Percentiles rank a stretch among this genome's conserved stretches.
Conservation (phyloP, 371 early-diverging fungal genomes). For the Syncephalastrum sp. region DNA sequence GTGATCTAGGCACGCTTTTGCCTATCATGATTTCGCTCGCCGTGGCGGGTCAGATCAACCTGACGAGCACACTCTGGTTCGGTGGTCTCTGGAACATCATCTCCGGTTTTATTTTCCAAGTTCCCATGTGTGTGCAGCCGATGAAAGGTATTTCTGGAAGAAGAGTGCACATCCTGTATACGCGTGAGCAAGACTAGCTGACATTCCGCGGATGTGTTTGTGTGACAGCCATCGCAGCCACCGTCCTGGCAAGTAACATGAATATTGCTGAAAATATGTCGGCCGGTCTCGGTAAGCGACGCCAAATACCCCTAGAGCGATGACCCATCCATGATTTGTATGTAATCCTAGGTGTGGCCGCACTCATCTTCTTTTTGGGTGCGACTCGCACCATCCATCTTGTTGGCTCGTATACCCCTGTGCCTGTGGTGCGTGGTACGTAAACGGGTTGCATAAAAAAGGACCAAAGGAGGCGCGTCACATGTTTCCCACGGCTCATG, state of each 20-base stretch:
- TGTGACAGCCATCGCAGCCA: slow-evolving; percentile 75
- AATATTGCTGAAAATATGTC: slow-evolving; percentile 70
- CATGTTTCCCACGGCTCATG: background rate
- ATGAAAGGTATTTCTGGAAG: slow-evolving; percentile 68
- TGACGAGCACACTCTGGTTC: slow-evolving; percentile 83
- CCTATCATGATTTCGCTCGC: slow-evolving; percentile 86
- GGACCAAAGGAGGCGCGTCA: background rate
- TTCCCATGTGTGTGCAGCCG: slow-evolving; percentile 87
- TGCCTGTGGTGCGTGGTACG: slow-evolving; percentile 74
- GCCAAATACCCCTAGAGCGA: background rate
- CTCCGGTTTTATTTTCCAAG: slow-evolving; percentile 73
- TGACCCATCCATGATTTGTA: background rate
- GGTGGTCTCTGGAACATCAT: slow-evolving; percentile 88
- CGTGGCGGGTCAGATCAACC: slow-evolving; percentile 69
- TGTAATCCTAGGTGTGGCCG: slow-evolving; percentile 55
- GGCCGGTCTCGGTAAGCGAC: slow-evolving; percentile 59
- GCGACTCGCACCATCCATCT: slow-evolving; percentile 70
- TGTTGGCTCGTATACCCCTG: slow-evolving; percentile 73
- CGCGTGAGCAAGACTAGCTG: background rate
- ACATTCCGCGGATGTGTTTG: slow-evolving; percentile 8
- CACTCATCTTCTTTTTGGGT: slow-evolving; percentile 68
- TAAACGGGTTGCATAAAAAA: background rate
- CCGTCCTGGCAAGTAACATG: slow-evolving; percentile 73
- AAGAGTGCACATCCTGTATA: background rate
- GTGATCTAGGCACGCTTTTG: slow-evolving; percentile 86